Evolutionary conservation across 305 asterid species (phyloP), one percentile per base, ranked within the genome.

Genomic region (Lippia alba): DNA sequence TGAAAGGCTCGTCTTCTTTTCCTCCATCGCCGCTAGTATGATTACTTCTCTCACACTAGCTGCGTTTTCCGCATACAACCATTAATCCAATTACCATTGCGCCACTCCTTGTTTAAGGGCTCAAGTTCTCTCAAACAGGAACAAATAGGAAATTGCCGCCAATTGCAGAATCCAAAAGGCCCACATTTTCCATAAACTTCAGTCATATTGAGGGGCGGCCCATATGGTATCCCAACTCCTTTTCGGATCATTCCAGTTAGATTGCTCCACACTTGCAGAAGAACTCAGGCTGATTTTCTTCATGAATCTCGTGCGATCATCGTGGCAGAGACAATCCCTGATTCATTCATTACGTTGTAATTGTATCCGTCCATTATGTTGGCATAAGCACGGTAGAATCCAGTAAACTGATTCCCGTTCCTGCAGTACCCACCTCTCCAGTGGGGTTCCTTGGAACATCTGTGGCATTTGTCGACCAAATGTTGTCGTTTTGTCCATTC

Each of bases 101-200:
- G 49, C 93, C 93, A 87, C 68, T 83, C 90, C 1, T 74, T 75
- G n/a, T 66, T 34, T 41, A 16, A 53, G 3, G 91, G 88, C 70
- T 76, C 82, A 10, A 81, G 85, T 20, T 87, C 89, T 74, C 73
- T 68, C 75, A 84, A 61, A 60, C 96, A 86, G 2, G 77, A 68
- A 24, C 30, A 24, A 24, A 24, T 24, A 24, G 30, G 30, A 24
- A 3, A 3, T 1, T 24, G 30, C 30, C 1, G 30, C 30, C 30
- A 24, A 24, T 24, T 24, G 30, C 30, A 24, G 30, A 24, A 24
- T 1, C 30, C 30, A 3, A 24, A 24, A 24, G 30, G 30, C 3
- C 30, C 30, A 24, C 30, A 24, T 3, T 24, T 24, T 24, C 30
- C 30, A 24, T 24, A 24, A 24, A 24, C 3, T 24, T 24, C 30